These are phyloP conservation scores for Filobasidium floriforme DNA, from an alignment of 768 basidiomycete genomes.

Conservation along the genomic window DNA sequence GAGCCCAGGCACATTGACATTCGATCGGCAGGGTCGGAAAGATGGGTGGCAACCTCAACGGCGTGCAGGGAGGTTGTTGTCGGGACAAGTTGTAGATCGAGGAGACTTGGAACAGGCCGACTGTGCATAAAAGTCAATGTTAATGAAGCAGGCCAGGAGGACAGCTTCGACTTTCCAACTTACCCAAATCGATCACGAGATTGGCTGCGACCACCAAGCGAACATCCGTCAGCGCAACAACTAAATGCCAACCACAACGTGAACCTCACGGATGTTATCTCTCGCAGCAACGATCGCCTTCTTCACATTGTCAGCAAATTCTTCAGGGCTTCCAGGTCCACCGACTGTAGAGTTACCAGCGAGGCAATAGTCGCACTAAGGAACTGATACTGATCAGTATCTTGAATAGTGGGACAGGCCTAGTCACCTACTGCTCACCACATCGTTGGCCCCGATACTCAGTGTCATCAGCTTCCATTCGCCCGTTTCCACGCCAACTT, in stretches of 20 bases:
- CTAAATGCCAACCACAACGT: neutral
- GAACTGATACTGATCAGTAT: neutral
- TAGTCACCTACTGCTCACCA: constrained; percentile 27
- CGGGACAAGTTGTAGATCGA: constrained; percentile 35
- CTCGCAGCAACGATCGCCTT: constrained; percentile 32
- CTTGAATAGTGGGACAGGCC: neutral
- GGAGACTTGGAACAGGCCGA: constrained; percentile 37
- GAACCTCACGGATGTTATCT: constrained; percentile 28
- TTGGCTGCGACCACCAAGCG: constrained; percentile 25
- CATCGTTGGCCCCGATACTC: constrained; percentile 41
- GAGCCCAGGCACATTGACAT: constrained; percentile 38
- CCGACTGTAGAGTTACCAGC: constrained; percentile 24
- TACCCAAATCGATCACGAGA: constrained; percentile 37
- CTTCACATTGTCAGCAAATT: constrained; percentile 32
- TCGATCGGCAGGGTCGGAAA: constrained; percentile 36
- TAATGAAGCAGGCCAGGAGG: neutral
- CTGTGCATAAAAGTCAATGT: neutral
- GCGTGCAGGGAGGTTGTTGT: constrained; percentile 29
- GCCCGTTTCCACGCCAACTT: constrained; percentile 23
- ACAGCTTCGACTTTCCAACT: neutral
- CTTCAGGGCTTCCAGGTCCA: constrained; percentile 28
- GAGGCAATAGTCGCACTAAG: constrained; percentile 39
- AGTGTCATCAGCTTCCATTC: constrained; percentile 41
- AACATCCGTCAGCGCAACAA: neutral
- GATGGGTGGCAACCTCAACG: constrained; percentile 27